Base-by-base conservation (phyloP, 192 early-diverging fungal genomes). In the Oehlia diaphana region DNA sequence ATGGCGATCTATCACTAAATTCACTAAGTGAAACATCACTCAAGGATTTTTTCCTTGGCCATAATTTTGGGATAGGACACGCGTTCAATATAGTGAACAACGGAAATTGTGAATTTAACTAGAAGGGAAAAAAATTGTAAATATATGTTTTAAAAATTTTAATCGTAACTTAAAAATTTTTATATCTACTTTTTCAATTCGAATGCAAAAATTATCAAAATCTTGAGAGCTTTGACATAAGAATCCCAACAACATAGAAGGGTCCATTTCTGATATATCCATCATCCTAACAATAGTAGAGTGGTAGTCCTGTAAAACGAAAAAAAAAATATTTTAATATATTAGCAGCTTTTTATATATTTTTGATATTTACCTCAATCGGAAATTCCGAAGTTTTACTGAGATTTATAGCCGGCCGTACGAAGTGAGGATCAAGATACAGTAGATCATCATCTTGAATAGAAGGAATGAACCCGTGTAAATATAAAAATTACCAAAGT, bases 181-280 rank as follows among this genome's bases (percentile, higher is more conserved):
- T 14, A 61, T n/a, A 28, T 42, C 66, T 76, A 76, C 74, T 63
- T 35, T 63, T 35, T 80, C 78, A 42, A 82, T 50, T 79, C 83
- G 74, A 12, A 26, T 33, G 6, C 63, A 61, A n/a, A 84, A 62
- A 42, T 84, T 67, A 21, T 63, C 35, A 58, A 86, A 69, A 44
- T 86, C 84, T 8, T 76, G 62, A 39, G n/a, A 23, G 1, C 79
- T 83, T 21, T 68, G 80, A 67, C 81, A 83, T 35, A 86, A 70
- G 58, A 86, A 86, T 13, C 82, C 84, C n/a, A 86, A 76, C 77
- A 86, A 72, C 84, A 86, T 86, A 0, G 84, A 86, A 2, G 84
- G 84, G 47, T 86, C 84, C 78, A 86, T 33, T 61, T 86, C 84
- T 31, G 74, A 33, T 21, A 86, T 82, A 12, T 86, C 82, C 82